phyloP scores from a whole-genome alignment of 192 early-diverging fungal species.

The Rhizophlyctis rosea region DNA sequence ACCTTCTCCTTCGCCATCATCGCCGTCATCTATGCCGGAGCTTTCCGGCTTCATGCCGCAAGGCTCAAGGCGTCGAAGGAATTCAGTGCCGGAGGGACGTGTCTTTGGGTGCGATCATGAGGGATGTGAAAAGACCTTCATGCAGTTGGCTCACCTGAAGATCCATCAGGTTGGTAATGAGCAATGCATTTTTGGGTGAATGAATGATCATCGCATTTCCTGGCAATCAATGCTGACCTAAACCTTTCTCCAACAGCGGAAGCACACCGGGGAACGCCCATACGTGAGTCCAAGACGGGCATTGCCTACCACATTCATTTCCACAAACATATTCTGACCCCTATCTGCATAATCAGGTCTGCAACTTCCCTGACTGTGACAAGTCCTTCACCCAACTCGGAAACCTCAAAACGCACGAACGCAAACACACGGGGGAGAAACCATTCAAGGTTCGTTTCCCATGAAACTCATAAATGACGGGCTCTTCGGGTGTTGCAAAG shows the following conservation, averaged over 20 bases:
- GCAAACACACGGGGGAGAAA: slow-evolving; percentile 51
- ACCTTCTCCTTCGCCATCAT: neutral
- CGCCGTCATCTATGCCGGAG: neutral
- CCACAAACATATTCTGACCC: neutral
- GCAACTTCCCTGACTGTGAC: slow-evolving; percentile 46
- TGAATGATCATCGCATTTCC: slow-evolving; percentile 3
- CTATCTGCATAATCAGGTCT: slow-evolving; percentile 16
- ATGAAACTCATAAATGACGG: too few relatives aligned
- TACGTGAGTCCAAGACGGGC: slow-evolving; percentile 28
- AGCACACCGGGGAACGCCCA: slow-evolving; percentile 62
- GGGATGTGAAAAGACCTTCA: slow-evolving; percentile 63
- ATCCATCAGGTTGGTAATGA: slow-evolving; percentile 56
- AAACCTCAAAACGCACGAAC: slow-evolving; percentile 67
- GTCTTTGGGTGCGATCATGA: slow-evolving; percentile 22
- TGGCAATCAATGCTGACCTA: slow-evolving; percentile 2
- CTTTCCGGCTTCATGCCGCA: neutral
- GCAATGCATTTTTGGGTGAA: slow-evolving; percentile 17
- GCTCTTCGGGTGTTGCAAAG: neutral
- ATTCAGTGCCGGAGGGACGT: slow-evolving; percentile 19
- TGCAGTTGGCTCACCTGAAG: slow-evolving; percentile 68
- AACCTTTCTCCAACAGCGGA: slow-evolving; percentile 40
- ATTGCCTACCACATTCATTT: neutral
- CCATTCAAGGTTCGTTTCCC: slow-evolving; percentile 51
- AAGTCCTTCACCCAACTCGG: slow-evolving; percentile 80
- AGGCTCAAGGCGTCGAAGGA: neutral